Evolutionary conservation across 2,329 filamentous ascomycete genomes (phyloP), one percentile per base, ranked within the genome.

Genomic region (Penicillium sp.): DNA sequence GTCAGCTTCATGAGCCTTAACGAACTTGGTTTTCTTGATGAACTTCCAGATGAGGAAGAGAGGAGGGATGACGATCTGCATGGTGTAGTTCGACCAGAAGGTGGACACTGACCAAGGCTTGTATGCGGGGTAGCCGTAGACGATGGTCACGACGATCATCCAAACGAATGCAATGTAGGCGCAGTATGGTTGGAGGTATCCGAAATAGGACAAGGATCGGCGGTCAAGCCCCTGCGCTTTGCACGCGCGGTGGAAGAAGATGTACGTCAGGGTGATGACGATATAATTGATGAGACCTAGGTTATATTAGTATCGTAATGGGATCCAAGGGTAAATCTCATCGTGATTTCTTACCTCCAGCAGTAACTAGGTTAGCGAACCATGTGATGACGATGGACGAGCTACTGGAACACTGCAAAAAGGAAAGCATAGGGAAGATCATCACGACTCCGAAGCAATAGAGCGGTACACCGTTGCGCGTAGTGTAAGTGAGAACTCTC

Each of bases 41-140:
- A 89, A 8, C 74, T 90, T 90, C 84, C 85, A 90, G 64, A 78
- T 77, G 21, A 81, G 51, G 68, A 82, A 88, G 29, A 85, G 72
- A 36, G 83, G 67, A 8, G 81, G 78, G 0, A 80, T 79, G 25
- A 86, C 72, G 15, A 85, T 71, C 58, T 82, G 75, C 81, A 85
- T 84, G 29, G 80, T 81, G 71, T 84, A 86, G 74, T 82, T 82
- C 19, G 77, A 68, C 71, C 77, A 79, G 68, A 79, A 79, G 49
- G 66, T 75, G 4, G 78, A 56, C 3, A 73, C 74, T 25, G 72
- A 70, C 79, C 75, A 81, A 0, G 78, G 78, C 21, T 75, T 64
- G 65, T 79, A 82, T 0, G 78, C 72, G 5, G 75, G 75, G 70
- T 87, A 87, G 23, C 85, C 84, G 66, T 84, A 86, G 61, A 77